Conservation (phyloP, 1,139 yeast species). For the Pichia sp. region DNA sequence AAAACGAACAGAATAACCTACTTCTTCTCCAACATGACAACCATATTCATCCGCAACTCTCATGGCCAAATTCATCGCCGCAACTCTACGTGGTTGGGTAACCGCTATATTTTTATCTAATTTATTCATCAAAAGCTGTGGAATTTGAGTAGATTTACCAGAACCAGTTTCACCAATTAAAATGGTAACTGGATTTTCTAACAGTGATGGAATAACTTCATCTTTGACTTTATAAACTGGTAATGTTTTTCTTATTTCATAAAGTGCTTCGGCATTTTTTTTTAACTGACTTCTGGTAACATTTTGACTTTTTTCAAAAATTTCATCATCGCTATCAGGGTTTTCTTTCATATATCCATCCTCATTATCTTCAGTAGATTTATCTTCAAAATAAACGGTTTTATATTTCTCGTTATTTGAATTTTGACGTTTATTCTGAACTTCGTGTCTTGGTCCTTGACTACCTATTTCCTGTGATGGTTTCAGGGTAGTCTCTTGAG, state of each 20-base stretch:
- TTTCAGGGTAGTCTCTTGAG: neutral
- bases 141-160: slow-evolving; percentile 96
- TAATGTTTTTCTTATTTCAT: slow-evolving; percentile 48
- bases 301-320: slow-evolving; percentile 6
- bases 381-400: slow-evolving; percentile 12
- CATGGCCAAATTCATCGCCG: slow-evolving; percentile 89
- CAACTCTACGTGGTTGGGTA: slow-evolving; percentile 97
- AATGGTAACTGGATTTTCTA: slow-evolving; percentile 60
- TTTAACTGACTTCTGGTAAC: slow-evolving; percentile 26
- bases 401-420: neutral
- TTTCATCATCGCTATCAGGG: slow-evolving; percentile 20
- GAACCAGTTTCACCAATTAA: slow-evolving; percentile 97
- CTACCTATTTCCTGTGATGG: no score
- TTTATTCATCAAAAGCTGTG: slow-evolving; percentile 68
- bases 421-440: no score
- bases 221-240: slow-evolving; percentile 75
- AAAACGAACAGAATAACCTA: slow-evolving; percentile 95
- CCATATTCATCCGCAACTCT: slow-evolving; percentile 92
- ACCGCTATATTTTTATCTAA: slow-evolving; percentile 62
- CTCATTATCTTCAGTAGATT: slow-evolving; percentile 28
- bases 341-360: slow-evolving; percentile 23
- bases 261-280: slow-evolving; percentile 42
- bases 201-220: slow-evolving; percentile 51
- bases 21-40: slow-evolving; percentile 65
- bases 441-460: no score